Percentiles rank a stretch among this genome's conserved stretches.
Conservation (phyloP, 164 flowering plant genomes). For the Vitis rupestris region DNA sequence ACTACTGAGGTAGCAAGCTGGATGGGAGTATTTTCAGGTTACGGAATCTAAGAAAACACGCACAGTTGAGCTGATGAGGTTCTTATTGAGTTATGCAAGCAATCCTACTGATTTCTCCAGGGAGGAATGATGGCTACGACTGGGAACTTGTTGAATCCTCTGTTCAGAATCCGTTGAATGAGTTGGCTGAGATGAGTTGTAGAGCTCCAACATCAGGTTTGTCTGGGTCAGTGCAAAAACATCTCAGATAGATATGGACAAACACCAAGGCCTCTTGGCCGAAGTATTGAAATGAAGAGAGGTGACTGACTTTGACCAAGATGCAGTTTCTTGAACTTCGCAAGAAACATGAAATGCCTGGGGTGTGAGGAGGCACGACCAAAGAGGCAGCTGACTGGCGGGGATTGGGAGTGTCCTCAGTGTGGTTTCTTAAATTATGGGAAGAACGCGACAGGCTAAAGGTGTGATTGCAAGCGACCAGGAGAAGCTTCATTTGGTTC, state of each 20-base stretch:
- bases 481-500: slow-evolving; percentile 27
- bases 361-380: slow-evolving; percentile 85
- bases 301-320: slow-evolving; percentile 89
- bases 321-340: slow-evolving; percentile 95
- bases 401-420: slow-evolving; percentile 99
- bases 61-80: slow-evolving; percentile 73
- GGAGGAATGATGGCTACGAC: slow-evolving; percentile 23
- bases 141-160: slow-evolving; percentile 61
- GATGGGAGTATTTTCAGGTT: slow-evolving; percentile 28
- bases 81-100: too few species aligned
- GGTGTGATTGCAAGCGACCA: slow-evolving; percentile 88
- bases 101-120: slow-evolving; percentile 32
- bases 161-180: slow-evolving; percentile 59
- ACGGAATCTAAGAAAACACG: slow-evolving; percentile 41
- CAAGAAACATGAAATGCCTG: slow-evolving; percentile 79
- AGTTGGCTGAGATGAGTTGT: slow-evolving; percentile 41
- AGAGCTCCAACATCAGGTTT: slow-evolving; percentile 13
- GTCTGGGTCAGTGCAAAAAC: slow-evolving; percentile 32
- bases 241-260: slow-evolving; percentile 41
- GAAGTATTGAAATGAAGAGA: slow-evolving; percentile 68
- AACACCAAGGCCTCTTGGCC: slow-evolving; percentile 34
- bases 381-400: slow-evolving; percentile 73
- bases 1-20: too few species aligned
- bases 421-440: slow-evolving; percentile 81
- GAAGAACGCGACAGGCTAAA: slow-evolving; percentile 70